Evolutionary conservation across 2,329 filamentous ascomycete genomes (phyloP).

Genomic region (Phaeomoniella chlamydospora): DNA sequence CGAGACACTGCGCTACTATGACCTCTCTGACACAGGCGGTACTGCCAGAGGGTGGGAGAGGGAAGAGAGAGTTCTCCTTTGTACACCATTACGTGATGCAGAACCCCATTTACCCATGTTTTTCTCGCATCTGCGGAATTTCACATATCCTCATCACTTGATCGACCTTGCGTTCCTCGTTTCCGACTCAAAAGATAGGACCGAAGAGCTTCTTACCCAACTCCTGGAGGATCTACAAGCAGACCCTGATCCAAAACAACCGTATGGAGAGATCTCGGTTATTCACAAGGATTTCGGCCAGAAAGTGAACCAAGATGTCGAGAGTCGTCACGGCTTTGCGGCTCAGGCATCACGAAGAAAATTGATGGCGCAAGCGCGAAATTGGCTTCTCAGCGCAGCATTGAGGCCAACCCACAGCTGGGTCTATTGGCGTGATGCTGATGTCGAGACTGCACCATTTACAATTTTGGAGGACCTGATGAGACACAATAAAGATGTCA

Average conservation of each 20-base stretch:
- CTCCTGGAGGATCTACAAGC: slow-evolving; percentile 68
- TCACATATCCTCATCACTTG: slow-evolving; percentile 92
- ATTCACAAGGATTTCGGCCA: slow-evolving; percentile 99
- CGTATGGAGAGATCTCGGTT: slow-evolving; percentile 91
- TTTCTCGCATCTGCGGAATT: slow-evolving; percentile 91
- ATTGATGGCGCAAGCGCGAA: slow-evolving; percentile 93
- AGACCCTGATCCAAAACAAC: slow-evolving; percentile 62
- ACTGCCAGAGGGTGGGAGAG: slow-evolving; percentile 90
- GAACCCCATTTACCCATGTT: slow-evolving; percentile 91
- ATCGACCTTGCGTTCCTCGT: slow-evolving; percentile 95
- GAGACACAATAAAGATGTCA: slow-evolving; percentile 97
- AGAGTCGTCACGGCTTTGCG: slow-evolving; percentile 92
- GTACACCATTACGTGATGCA: slow-evolving; percentile 86
- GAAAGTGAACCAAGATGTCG: slow-evolving; percentile 93
- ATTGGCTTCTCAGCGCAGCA: slow-evolving; percentile 90
- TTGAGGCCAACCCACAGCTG: slow-evolving; percentile 90
- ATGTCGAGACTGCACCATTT: slow-evolving; percentile 92
- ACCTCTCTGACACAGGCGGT: slow-evolving; percentile 80
- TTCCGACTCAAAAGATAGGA: slow-evolving; percentile 91
- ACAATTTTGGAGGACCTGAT: slow-evolving; percentile 96
- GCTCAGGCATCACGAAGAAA: slow-evolving; percentile 89
- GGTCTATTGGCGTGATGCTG: slow-evolving; percentile 99
- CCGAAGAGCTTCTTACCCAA: slow-evolving; percentile 58
- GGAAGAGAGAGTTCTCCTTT: slow-evolving; percentile 87
- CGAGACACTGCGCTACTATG: slow-evolving; percentile 94